Base-by-base conservation (phyloP, 2,329 filamentous ascomycete genomes). In the Pseudogymnoascus sp. region DNA sequence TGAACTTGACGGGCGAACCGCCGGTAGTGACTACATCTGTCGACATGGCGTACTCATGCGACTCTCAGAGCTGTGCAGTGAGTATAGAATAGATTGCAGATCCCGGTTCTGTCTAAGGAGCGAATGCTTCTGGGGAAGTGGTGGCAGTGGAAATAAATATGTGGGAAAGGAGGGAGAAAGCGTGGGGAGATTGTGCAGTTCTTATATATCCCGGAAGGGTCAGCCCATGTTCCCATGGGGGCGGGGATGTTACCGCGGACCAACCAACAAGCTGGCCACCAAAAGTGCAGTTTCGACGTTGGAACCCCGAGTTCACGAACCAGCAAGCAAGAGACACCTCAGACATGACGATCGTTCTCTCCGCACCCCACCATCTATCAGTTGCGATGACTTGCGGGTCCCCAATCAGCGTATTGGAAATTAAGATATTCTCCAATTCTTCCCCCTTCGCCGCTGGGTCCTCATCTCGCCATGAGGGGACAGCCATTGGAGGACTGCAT, bases 1-100 rank as follows among this genome's bases (percentile, higher is more conserved):
- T 84, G 72, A 82, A 90, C 64, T 74, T 76, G 8, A 38, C 26
- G 53, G 37, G 19, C 26, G 33, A 61, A 56, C 38, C 43, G 22
- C 46, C 50, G 22, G 22, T 19, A 10, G 40, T 61, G 11, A 38
- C 33, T 60, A 31, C 35, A 11, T 60, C 59, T 24, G 59, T 40
- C 26, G 50, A 33, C 50, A 56, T 56, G 50, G 50, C 50, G 50
- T 33, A 56, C 50, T 56, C 50, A 33, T 56, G 28, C 46, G 46
- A 53, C 46, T 53, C 46, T 53, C 46, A 56, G 28, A 56, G 50
- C 14, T 56, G 50, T 56, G 50, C 50, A 56, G 50, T 56, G 50
- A 56, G 28, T 56, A 33, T 6, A 53, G 26, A 53, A 31, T 31
- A 24, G n/a, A 53, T 53, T 53, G 46, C 46, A 53, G 46, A 53